Conservation (phyloP, 2,329 filamentous ascomycete species). For the Endothia cerciana region DNA sequence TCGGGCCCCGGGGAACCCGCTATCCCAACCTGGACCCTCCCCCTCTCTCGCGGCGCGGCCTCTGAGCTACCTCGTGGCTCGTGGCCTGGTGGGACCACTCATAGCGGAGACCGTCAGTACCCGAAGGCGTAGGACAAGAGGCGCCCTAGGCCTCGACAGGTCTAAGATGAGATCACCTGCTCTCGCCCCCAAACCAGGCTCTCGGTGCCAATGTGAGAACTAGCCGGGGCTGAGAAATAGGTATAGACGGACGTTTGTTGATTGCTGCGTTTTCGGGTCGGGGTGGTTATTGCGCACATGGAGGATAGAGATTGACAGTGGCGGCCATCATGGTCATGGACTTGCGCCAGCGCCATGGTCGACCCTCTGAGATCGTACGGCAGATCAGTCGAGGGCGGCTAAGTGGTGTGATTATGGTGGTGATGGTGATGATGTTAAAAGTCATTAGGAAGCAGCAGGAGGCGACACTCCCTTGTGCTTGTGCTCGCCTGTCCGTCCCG, state of each 20-base stretch:
- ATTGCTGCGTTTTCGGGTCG: not conserved
- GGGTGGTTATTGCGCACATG: not conserved
- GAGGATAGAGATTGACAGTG: not conserved
- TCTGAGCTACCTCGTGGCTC: not conserved
- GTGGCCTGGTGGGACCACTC: not conserved
- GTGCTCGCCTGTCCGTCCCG: not conserved
- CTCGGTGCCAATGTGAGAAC: not conserved
- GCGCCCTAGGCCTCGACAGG: not conserved
- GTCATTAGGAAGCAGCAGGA: conserved; percentile 2
- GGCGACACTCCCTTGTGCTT: not conserved
- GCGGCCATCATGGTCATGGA: not conserved
- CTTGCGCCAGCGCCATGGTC: not conserved
- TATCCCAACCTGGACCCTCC: too few relatives aligned
- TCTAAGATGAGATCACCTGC: conserved; percentile 1
- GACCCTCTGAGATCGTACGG: conserved; percentile 1
- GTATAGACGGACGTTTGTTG: not conserved
- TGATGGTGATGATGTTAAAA: not conserved
- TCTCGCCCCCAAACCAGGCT: not conserved
- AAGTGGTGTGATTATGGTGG: conserved; percentile 22
- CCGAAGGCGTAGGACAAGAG: conserved; percentile 1
- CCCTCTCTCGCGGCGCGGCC: not conserved
- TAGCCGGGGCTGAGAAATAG: not conserved
- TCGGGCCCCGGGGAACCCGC: too few relatives aligned
- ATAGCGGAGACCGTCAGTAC: not conserved
- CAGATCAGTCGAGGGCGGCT: conserved; percentile 16